These are phyloP conservation scores for Nigrograna mackinnonii DNA, from an alignment of 2,329 filamentous ascomycete species.

Conservation along the genomic window DNA sequence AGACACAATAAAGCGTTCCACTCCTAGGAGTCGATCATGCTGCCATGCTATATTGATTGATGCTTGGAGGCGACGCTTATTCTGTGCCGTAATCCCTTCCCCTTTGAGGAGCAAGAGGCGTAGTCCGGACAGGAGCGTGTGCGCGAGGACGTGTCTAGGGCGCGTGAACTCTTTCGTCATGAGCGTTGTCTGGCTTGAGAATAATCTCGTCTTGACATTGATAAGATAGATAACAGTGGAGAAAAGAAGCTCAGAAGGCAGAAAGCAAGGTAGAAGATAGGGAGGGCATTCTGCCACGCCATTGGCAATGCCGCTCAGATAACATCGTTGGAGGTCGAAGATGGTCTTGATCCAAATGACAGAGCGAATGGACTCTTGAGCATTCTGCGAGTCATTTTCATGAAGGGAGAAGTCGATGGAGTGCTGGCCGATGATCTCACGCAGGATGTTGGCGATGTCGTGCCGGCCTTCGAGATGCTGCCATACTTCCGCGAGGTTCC, in stretches of 20 bases:
- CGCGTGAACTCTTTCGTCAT: constrained; percentile 24
- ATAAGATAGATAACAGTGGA: constrained; percentile 40
- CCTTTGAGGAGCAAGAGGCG: constrained; percentile 36
- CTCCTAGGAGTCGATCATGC: constrained; percentile 32
- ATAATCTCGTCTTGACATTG: constrained; percentile 32
- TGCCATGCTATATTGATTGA: constrained; percentile 38
- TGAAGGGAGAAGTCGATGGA: constrained; percentile 29
- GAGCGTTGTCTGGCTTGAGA: constrained; percentile 28
- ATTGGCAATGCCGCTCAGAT: constrained; percentile 29
- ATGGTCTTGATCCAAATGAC: constrained; percentile 42
- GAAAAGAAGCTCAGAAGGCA: constrained; percentile 35
- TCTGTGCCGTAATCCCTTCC: constrained; percentile 24
- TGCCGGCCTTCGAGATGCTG: constrained; percentile 35
- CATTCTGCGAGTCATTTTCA: constrained; percentile 20
- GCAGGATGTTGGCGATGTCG: constrained; percentile 37
- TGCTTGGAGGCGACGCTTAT: constrained; percentile 30
- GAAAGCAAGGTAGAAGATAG: constrained; percentile 29
- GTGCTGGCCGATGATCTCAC: constrained; percentile 41
- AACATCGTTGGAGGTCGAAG: constrained; percentile 39
- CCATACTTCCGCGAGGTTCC: constrained; percentile 39
- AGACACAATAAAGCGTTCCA: constrained; percentile 36
- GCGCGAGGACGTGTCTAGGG: constrained; percentile 20
- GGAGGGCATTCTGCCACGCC: constrained; percentile 32
- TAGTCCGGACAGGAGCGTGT: constrained; percentile 36
- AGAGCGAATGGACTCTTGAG: constrained; percentile 26